Percentiles rank a stretch among this genome's conserved stretches.
phyloP scores from a whole-genome alignment of 164 flowering plant genomes.

The Chloranthus sessilifolius region DNA sequence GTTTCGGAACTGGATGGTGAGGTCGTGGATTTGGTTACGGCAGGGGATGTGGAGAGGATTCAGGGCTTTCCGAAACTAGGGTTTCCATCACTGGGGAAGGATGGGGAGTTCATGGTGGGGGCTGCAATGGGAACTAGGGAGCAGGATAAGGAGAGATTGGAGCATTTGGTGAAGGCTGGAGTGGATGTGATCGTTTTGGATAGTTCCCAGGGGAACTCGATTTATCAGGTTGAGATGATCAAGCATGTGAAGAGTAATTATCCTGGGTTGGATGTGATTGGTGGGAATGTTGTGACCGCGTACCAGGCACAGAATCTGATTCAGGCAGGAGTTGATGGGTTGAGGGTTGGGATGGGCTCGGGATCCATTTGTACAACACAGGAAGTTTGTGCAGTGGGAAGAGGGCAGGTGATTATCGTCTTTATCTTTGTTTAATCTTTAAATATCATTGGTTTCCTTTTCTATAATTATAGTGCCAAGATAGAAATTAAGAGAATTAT shows the following conservation, averaged over 20 bases:
- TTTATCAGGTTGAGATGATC: conserved; percentile 87
- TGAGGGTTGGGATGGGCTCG: conserved; percentile 98
- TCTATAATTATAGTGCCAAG: no score
- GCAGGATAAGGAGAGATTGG: conserved; percentile 77
- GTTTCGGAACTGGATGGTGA: conserved; percentile 39
- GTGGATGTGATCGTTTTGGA: conserved; percentile 70
- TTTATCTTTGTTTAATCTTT: no score
- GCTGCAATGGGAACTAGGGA: conserved; percentile 88
- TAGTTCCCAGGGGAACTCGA: conserved; percentile 93
- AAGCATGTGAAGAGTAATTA: conserved; percentile 62
- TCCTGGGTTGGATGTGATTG: conserved; percentile 77
- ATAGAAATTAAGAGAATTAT: no score
- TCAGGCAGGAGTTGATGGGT: conserved; percentile 83
- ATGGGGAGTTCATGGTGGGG: conserved; percentile 76
- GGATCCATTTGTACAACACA: conserved; percentile 97
- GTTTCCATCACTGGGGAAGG: conserved; percentile 54
- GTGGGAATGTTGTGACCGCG: conserved; percentile 84
- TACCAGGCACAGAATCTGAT: conserved; percentile 81
- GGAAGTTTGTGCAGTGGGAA: conserved; percentile 93
- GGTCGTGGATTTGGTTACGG: conserved; percentile 55
- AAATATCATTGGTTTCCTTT: conserved; percentile 3
- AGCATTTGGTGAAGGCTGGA: conserved; percentile 81
- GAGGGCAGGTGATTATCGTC: conserved; percentile 99
- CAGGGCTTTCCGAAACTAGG: conserved; percentile 53
- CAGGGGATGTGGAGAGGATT: conserved; percentile 62